These are phyloP conservation scores for Plasmodium ovale DNA, from an alignment of 169 alveolate species.

Conservation along the genomic window DNA sequence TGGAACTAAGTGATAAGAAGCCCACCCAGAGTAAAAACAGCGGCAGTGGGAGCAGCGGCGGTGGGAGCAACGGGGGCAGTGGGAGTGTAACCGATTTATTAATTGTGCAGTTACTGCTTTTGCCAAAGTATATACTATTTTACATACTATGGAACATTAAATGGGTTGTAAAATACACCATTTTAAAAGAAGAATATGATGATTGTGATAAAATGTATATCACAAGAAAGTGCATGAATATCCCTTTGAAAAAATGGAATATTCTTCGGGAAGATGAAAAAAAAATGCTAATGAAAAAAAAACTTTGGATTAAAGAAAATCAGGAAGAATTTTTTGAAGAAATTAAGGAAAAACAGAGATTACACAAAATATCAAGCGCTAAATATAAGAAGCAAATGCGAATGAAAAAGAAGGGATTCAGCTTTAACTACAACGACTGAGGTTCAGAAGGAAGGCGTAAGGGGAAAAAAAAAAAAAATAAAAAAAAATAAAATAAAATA, in stretches of 20 bases:
- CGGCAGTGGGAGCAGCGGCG: background rate
- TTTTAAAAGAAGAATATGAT: slow-evolving; percentile 56
- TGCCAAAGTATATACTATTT: slow-evolving; percentile 20
- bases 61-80: background rate
- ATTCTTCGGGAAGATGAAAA: slow-evolving; percentile 21
- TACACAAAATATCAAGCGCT: slow-evolving; percentile 58
- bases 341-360: slow-evolving; percentile 28
- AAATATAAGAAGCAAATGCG: slow-evolving; percentile 66
- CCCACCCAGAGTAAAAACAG: background rate
- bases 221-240: slow-evolving; percentile 50
- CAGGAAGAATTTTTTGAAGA: slow-evolving; percentile 46
- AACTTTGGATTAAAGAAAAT: slow-evolving; percentile 49
- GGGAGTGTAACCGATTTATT: slow-evolving; percentile 2
- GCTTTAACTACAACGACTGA: slow-evolving; percentile 66
- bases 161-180: slow-evolving; percentile 55
- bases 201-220: slow-evolving; percentile 55
- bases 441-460: background rate
- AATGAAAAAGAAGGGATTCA: slow-evolving; percentile 54
- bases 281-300: slow-evolving; percentile 31
- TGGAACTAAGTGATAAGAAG: background rate
- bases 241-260: slow-evolving; percentile 36
- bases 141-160: slow-evolving; percentile 37
- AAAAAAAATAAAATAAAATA: no score
- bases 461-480: no score
- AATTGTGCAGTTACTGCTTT: slow-evolving; percentile 7